Evolutionary conservation across 805 yeast species (phyloP).

Genomic region (Brettanomyces sp.): DNA sequence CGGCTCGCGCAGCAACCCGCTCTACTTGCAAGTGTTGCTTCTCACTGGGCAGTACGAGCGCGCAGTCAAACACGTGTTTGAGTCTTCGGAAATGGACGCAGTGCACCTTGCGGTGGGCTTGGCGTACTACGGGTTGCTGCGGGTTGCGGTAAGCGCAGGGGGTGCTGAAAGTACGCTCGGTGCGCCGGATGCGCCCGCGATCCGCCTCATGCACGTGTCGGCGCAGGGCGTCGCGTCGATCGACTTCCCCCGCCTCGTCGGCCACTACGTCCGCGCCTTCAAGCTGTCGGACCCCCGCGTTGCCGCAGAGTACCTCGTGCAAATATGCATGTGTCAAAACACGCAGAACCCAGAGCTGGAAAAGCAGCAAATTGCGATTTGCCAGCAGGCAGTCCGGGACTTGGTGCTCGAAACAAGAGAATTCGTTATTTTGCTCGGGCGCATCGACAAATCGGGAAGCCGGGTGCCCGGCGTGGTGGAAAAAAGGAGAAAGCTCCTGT

Average conservation of each 20-base stretch:
- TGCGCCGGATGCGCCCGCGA: not conserved
- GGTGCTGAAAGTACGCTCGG: constrained; percentile 1
- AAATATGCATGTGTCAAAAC: constrained; percentile 49
- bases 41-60: constrained; percentile 74
- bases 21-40: constrained; percentile 66
- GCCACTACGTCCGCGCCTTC: constrained; percentile 75
- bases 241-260: constrained; percentile 58
- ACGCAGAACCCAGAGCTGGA: constrained; percentile 17
- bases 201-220: no score
- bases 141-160: constrained; percentile 23
- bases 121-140: constrained; percentile 61
- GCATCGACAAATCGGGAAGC: constrained; percentile 64
- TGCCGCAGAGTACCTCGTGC: constrained; percentile 80
- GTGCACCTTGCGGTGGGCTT: constrained; percentile 84
- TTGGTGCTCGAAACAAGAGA: constrained; percentile 81
- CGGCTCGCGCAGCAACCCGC: constrained; percentile 51
- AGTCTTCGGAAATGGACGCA: constrained; percentile 69
- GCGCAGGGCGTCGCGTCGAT: constrained; percentile 17
- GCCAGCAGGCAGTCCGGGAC: constrained; percentile 76
- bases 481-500: constrained; percentile 57
- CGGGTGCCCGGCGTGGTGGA: constrained; percentile 80
- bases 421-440: constrained; percentile 76
- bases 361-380: constrained; percentile 40
- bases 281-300: constrained; percentile 79
- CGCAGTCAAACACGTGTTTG: constrained; percentile 59